A percentile compares a stretch with the other conserved stretches of the same genome.
Conservation (phyloP, 2,329 filamentous ascomycete genomes). For the Fusarium beomiforme region DNA sequence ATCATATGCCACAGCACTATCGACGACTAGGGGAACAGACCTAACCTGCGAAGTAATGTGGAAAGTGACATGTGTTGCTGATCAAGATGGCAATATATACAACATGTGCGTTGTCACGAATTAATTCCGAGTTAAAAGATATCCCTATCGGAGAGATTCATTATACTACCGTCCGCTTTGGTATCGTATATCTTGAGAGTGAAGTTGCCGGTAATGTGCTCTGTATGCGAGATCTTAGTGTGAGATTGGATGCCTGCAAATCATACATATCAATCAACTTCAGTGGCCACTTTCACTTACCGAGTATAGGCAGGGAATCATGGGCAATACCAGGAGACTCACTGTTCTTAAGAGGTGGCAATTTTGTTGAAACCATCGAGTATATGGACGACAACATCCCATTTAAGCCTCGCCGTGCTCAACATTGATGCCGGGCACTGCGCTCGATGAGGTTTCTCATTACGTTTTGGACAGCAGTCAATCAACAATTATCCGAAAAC, state of each 20-base stretch:
- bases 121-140: background rate
- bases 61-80: background rate
- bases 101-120: background rate
- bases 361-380: background rate
- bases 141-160: background rate
- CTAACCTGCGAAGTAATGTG: slow-evolving; percentile 14
- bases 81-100: slow-evolving; percentile 39
- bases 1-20: background rate
- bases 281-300: background rate
- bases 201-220: background rate
- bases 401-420: background rate
- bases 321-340: background rate
- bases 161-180: background rate
- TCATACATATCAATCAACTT: background rate
- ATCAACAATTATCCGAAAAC: background rate
- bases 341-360: background rate
- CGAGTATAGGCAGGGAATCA: background rate
- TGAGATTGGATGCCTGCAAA: background rate
- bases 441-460: no score
- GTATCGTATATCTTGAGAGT: background rate
- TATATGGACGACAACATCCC: background rate
- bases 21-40: background rate
- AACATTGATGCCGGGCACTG: no score
- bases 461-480: background rate
- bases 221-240: background rate